phyloP scores from a whole-genome alignment of 1,284 basidiomycete genomes.

The Cutaneotrichosporon cutaneum region DNA sequence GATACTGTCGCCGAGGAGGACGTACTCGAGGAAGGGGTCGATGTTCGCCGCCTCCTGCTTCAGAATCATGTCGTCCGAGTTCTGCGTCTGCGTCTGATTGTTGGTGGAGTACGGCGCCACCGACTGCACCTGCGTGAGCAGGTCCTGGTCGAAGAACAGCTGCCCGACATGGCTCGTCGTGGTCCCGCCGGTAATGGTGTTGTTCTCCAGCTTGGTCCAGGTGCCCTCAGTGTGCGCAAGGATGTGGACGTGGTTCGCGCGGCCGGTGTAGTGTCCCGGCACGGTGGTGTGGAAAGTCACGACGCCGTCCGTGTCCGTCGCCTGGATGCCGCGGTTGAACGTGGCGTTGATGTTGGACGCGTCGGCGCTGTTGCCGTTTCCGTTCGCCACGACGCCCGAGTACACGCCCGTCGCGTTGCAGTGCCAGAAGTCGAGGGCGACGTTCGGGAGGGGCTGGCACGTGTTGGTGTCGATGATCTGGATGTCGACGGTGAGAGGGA shows the following conservation, averaged over 20 bases:
- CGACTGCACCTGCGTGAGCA: conserved; percentile 50
- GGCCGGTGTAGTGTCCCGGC: conserved; percentile 60
- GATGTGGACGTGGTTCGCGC: conserved; percentile 32
- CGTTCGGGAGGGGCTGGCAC: conserved; percentile 65
- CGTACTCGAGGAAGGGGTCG: conserved; percentile 30
- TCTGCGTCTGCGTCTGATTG: conserved; percentile 20
- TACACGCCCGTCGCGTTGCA: conserved; percentile 56
- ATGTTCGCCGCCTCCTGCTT: conserved; percentile 17
- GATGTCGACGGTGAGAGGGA: conserved; percentile 50
- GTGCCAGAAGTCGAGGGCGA: conserved; percentile 70
- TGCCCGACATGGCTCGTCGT: conserved; percentile 53
- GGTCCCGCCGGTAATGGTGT: conserved; percentile 49
- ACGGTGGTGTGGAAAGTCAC: conserved; percentile 67
- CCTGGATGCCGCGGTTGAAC: conserved; percentile 66
- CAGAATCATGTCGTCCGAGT: conserved; percentile 25
- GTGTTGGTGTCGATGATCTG: conserved; percentile 65
- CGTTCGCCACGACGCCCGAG: conserved; percentile 54
- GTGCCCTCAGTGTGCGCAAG: conserved; percentile 24
- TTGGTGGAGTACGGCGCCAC: conserved; percentile 52
- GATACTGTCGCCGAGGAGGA: conserved; percentile 24
- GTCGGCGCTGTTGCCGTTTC: conserved; percentile 45
- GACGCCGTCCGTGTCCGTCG: conserved; percentile 66
- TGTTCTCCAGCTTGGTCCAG: conserved; percentile 25
- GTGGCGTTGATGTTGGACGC: conserved; percentile 52
- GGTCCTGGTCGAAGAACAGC: conserved; percentile 55